phyloP scores from a whole-genome alignment of 2,329 filamentous ascomycete genomes.

The Zasmidium citrigriseum region DNA sequence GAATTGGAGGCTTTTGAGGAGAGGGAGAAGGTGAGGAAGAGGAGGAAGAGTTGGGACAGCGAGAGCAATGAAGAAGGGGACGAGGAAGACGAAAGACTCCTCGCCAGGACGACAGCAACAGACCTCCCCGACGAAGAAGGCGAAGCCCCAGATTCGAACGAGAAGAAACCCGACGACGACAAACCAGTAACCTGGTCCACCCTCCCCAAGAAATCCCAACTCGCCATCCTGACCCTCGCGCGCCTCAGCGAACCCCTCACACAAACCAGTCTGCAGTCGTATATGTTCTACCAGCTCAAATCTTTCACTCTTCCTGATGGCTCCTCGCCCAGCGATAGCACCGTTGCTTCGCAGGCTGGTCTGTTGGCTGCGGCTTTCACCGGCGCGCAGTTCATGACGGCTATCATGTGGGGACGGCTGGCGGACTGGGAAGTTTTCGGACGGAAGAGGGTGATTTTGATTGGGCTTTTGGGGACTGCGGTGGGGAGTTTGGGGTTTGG shows the following conservation, averaged over 20 bases:
- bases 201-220: constrained; percentile 74
- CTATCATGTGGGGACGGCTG: constrained; percentile 77
- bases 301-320: constrained; percentile 56
- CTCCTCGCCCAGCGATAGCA: constrained; percentile 56
- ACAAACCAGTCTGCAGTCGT: constrained; percentile 74
- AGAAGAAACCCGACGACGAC: constrained; percentile 35
- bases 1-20: constrained; percentile 20
- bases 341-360: constrained; percentile 75
- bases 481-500: constrained; percentile 69
- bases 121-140: constrained; percentile 21
- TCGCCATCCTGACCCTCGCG: constrained; percentile 74
- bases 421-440: constrained; percentile 64
- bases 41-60: constrained; percentile 9
- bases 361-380: constrained; percentile 79
- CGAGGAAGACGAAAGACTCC: constrained; percentile 16
- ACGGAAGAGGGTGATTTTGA: constrained; percentile 74
- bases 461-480: constrained; percentile 72
- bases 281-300: constrained; percentile 86
- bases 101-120: constrained; percentile 8
- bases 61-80: constrained; percentile 6
- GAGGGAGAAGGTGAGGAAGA: constrained; percentile 7
- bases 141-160: constrained; percentile 9
- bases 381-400: constrained; percentile 77
- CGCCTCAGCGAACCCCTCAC: constrained; percentile 80
- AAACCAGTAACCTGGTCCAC: constrained; percentile 67